Evolutionary conservation across 768 basidiomycete species (phyloP), one percentile per base, ranked within the genome.

Genomic region (Mycena belliarum): DNA sequence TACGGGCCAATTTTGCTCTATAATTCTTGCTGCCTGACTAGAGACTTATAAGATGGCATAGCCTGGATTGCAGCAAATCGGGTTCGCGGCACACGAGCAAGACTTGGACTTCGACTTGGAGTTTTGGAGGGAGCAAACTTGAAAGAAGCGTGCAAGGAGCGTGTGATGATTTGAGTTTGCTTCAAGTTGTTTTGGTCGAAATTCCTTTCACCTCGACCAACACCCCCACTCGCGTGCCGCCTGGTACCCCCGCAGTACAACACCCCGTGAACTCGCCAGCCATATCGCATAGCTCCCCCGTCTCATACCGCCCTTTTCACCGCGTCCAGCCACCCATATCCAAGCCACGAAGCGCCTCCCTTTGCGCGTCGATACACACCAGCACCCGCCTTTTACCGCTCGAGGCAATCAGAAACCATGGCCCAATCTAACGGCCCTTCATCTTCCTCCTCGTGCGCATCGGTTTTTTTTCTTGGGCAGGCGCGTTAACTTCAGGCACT

Each of bases 351-450:
- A 55, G 33, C 50, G 54, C 54, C 14, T 38, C 59, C 23, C 8
- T 54, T 44, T 32, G 59, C 59, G 59, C 54, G 59, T 48, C 54
- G 49, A 42, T 48, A 49, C 29, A 35, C 18, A 23, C 45, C 11
- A 42, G 12, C 4, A 6, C 32, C 48, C 40, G 16, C 25, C 47
- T 24, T 49, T 29, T 28, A 51, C 24, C 59, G 4, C 15, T 35
- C 24, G 42, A 60, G 59, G 41, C n/a, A 37, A 15, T 12, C 20
- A 38, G 16, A 10, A 25, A 52, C 28, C 21, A 60, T 60, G 59
- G 52, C 59, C 38, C 59, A 55, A 52, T 43, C 59, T 15, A 56
- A 49, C 23, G 50, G 29, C 38, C 59, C 49, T 37, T 51, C 59
- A 16, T 56, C 59, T 37, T 55, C 59, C 15, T 42, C 59, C 0